Evolutionary conservation across 495 filamentous ascomycete species (phyloP).

Genomic region (Lepidopterella palustris): DNA sequence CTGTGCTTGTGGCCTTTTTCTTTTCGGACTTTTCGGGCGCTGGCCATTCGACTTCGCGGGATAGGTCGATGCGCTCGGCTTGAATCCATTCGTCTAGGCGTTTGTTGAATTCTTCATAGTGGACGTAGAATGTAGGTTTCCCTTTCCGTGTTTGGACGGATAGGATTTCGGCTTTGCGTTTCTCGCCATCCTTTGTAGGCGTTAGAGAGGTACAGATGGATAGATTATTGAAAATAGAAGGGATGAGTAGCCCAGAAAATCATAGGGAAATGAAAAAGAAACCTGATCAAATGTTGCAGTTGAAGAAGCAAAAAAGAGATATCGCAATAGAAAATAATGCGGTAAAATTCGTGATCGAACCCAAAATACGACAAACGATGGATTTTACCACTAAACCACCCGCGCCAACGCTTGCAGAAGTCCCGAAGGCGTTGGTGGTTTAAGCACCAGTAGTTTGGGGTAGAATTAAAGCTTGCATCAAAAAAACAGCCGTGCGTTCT

Average conservation of each 20-base stretch:
- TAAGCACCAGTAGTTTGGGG: too few species aligned
- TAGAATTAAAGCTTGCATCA: too few species aligned
- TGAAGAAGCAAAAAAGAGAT: not conserved
- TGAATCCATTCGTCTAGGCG: conserved; percentile 96
- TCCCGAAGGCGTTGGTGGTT: too few species aligned
- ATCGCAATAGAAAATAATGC: not conserved
- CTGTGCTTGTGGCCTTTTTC: conserved; percentile 46
- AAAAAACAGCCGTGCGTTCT: not conserved
- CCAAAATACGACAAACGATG: too few species aligned
- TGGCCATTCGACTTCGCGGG: conserved; percentile 70
- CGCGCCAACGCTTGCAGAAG: too few species aligned
- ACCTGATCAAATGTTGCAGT: not conserved
- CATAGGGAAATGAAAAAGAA: too few species aligned
- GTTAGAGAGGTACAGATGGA: conserved; percentile 21
- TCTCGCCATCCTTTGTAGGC: conserved; percentile 63
- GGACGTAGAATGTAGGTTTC: conserved; percentile 81
- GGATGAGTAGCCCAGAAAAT: not conserved
- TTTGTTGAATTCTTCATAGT: conserved; percentile 99
- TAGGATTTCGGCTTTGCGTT: conserved; percentile 85
- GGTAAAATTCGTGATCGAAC: not conserved
- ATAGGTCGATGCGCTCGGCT: conserved; percentile 71
- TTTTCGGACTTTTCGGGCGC: conserved; percentile 64
- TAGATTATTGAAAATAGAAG: not conserved
- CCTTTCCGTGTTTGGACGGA: conserved; percentile 80
- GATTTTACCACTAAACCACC: too few species aligned